Conservation (phyloP, 2,329 filamentous ascomycete species). For the Beauveria bassiana region DNA sequence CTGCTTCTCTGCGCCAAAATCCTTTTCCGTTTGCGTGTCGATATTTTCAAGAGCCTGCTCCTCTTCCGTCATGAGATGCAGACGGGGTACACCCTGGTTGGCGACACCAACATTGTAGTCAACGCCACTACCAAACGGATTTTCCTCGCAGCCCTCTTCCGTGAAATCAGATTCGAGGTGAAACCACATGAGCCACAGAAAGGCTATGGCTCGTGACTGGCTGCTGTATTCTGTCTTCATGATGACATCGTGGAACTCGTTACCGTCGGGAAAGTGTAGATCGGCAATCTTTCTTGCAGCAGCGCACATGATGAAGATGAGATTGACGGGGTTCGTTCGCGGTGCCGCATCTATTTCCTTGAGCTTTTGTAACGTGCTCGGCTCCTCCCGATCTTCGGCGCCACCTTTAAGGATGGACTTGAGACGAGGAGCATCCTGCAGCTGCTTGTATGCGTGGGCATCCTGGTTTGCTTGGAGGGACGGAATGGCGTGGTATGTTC, state of each 20-base stretch:
- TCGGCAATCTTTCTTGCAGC: conserved; percentile 89
- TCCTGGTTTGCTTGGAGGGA: conserved; percentile 93
- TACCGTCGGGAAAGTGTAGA: conserved; percentile 74
- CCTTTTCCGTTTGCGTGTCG: conserved; percentile 60
- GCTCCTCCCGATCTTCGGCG: conserved; percentile 82
- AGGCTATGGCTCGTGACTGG: conserved; percentile 73
- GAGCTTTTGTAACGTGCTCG: conserved; percentile 74
- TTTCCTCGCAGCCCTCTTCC: conserved; percentile 76
- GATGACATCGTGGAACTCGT: conserved; percentile 93
- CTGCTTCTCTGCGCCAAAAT: conserved; percentile 66
- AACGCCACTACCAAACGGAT: conserved; percentile 75
- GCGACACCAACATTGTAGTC: conserved; percentile 57
- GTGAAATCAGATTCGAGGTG: conserved; percentile 95
- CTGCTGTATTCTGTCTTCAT: conserved; percentile 85
- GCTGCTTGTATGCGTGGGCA: conserved; percentile 91
- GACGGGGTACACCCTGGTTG: conserved; percentile 61
- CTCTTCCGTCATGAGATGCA: conserved; percentile 58
- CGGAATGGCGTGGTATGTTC: conserved; percentile 96
- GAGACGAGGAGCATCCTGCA: conserved; percentile 89
- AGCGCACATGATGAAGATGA: conserved; percentile 90
- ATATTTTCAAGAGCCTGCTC: conserved; percentile 64
- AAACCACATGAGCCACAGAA: conserved; percentile 98
- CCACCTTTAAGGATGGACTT: conserved; percentile 98
- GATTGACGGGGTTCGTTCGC: conserved; percentile 92
- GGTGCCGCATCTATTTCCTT: conserved; percentile 50